Conservation (phyloP, 345 rosid species). For the Erucastrum elatum region DNA sequence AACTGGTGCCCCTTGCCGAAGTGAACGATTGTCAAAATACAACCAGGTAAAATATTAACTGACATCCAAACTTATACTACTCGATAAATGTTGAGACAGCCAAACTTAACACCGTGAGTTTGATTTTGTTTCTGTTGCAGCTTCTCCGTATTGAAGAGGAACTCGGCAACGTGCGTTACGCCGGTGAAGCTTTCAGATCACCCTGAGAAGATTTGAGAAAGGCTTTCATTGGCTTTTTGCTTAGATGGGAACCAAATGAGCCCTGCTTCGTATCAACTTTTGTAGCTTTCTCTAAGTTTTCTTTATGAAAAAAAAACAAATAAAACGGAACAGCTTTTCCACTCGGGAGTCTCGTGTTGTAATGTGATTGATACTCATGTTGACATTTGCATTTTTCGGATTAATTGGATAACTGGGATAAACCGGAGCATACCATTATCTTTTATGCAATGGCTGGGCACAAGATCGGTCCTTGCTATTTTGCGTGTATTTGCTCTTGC, state of each 20-base stretch:
- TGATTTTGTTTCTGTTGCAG: constrained; percentile 47
- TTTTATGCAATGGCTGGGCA: neutral
- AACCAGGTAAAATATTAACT: constrained; percentile 65
- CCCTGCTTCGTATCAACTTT: constrained; percentile 6
- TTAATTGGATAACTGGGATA: constrained; percentile 9
- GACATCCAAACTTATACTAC: constrained; percentile 1
- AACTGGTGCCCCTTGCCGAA: constrained; percentile 98
- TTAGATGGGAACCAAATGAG: constrained; percentile 13
- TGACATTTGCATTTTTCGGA: neutral
- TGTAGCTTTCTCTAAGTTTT: constrained; percentile 17
- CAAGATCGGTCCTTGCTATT: too few relatives aligned
- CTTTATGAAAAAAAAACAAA: neutral
- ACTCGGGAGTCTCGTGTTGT: constrained; percentile 6
- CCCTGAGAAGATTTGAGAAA: constrained; percentile 47
- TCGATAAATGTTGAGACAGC: neutral
- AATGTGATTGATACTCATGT: constrained; percentile 14
- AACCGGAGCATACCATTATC: constrained; percentile 12
- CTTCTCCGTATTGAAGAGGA: constrained; percentile 98
- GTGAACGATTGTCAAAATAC: constrained; percentile 95
- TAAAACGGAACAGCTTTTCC: constrained; percentile 15
- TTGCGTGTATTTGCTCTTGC: too few relatives aligned
- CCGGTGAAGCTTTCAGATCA: constrained; percentile 87
- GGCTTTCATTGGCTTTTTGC: constrained; percentile 20
- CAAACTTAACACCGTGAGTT: neutral
- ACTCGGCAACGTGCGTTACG: constrained; percentile 79